Conservation (phyloP, 2,329 filamentous ascomycete genomes). For the Metarhizium humberi region DNA sequence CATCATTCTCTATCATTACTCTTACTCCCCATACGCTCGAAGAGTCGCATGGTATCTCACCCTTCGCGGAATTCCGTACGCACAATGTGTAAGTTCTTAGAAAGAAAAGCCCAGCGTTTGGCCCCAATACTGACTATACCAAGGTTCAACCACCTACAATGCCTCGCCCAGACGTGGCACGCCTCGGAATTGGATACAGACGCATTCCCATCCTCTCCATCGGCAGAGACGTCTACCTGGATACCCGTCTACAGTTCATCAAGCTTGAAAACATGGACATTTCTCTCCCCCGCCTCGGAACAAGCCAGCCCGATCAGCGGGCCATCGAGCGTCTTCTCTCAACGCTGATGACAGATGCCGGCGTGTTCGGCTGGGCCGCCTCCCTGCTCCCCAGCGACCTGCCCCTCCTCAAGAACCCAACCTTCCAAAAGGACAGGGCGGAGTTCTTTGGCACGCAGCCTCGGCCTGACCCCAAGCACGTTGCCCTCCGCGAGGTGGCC, state of each 20-base stretch:
- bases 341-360: constrained; percentile 44
- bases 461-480: constrained; percentile 31
- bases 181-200: constrained; percentile 55
- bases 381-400: constrained; percentile 47
- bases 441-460: constrained; percentile 25
- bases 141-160: constrained; percentile 57
- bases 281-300: constrained; percentile 26
- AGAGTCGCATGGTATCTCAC: constrained; percentile 59
- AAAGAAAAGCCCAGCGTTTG: background rate
- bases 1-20: constrained; percentile 58
- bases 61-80: constrained; percentile 55
- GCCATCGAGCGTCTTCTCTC: constrained; percentile 48
- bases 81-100: constrained; percentile 46
- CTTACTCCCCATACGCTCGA: constrained; percentile 54
- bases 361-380: constrained; percentile 43
- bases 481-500: constrained; percentile 46
- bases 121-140: constrained; percentile 13
- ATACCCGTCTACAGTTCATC: constrained; percentile 57
- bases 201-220: constrained; percentile 61
- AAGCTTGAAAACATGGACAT: constrained; percentile 53
- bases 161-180: constrained; percentile 54
- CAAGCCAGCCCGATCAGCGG: constrained; percentile 26
- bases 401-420: constrained; percentile 44
- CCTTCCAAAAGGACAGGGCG: constrained; percentile 49
- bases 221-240: constrained; percentile 58